phyloP scores from a whole-genome alignment of 805 yeast genomes.

The Yarrowia divulgata region DNA sequence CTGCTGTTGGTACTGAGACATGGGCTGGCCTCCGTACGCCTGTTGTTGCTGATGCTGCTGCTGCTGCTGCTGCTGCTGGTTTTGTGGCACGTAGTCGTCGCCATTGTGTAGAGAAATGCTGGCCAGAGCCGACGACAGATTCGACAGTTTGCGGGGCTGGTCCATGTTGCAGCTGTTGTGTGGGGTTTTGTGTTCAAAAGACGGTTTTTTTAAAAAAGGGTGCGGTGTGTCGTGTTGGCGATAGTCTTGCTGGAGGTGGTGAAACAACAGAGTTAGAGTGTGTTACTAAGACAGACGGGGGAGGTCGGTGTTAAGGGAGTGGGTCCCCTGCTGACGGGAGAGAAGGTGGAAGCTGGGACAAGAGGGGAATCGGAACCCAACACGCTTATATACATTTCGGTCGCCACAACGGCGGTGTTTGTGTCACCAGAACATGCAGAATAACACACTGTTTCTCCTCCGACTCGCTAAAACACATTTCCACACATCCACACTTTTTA shows the following conservation, averaged over 20 bases:
- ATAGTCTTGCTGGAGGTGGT: constrained; percentile 32
- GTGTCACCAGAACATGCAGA: background rate
- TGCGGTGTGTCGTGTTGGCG: constrained; percentile 16
- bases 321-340: background rate
- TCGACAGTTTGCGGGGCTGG: constrained; percentile 46
- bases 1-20: constrained; percentile 18
- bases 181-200: background rate
- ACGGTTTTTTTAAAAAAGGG: background rate
- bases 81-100: constrained; percentile 28
- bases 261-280: constrained; percentile 32
- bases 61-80: constrained; percentile 29
- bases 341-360: background rate
- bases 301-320: background rate
- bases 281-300: constrained; percentile 20
- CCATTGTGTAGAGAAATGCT: constrained; percentile 44
- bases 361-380: background rate
- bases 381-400: background rate
- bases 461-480: background rate
- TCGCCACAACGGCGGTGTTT: background rate
- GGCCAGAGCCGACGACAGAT: constrained; percentile 49
- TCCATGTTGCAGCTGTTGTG: constrained; percentile 39
- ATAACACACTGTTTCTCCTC: too few species aligned
- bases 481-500: constrained; percentile 2
- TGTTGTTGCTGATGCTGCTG: constrained; percentile 29
- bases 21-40: constrained; percentile 33